Evolutionary conservation across 2,329 filamentous ascomycete genomes (phyloP).

Genomic region (Aspergillus sp.): DNA sequence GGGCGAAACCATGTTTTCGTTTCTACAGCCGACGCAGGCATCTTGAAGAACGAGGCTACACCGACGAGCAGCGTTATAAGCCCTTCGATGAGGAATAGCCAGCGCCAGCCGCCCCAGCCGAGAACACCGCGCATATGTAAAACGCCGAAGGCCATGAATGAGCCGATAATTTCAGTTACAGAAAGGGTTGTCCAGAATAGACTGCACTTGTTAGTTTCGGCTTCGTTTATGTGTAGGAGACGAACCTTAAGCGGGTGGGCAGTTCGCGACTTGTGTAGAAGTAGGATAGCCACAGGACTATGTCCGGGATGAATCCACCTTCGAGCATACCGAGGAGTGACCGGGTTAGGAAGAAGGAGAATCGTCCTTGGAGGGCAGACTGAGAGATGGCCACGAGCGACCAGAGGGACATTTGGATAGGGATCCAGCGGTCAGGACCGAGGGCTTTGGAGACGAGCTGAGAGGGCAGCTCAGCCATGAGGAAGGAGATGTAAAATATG

Average conservation of each 20-base stretch:
- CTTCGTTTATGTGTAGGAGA: neutral
- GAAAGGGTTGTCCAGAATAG: constrained; percentile 66
- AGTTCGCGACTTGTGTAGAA: constrained; percentile 70
- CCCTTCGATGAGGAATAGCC: constrained; percentile 59
- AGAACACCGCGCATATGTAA: constrained; percentile 34
- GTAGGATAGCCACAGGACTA: constrained; percentile 62
- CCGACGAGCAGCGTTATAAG: constrained; percentile 55
- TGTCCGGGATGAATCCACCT: constrained; percentile 62
- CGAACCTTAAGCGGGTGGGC: constrained; percentile 53
- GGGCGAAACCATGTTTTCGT: constrained; percentile 56
- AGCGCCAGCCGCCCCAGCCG: constrained; percentile 44
- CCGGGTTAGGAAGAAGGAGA: constrained; percentile 39
- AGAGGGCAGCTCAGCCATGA: constrained; percentile 56
- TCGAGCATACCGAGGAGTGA: constrained; percentile 45
- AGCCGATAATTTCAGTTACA: constrained; percentile 35
- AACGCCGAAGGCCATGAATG: constrained; percentile 38
- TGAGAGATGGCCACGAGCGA: constrained; percentile 50
- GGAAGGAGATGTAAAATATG: constrained; percentile 56
- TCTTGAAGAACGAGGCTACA: constrained; percentile 53
- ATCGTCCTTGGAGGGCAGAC: constrained; percentile 44
- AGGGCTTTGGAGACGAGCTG: constrained; percentile 58
- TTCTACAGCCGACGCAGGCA: constrained; percentile 55
- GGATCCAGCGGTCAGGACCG: constrained; percentile 57
- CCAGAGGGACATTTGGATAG: constrained; percentile 54
- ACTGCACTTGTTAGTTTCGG: constrained; percentile 30